Base-by-base conservation (phyloP, 805 yeast genomes). In the Metschnikowia drakensbergensis region DNA sequence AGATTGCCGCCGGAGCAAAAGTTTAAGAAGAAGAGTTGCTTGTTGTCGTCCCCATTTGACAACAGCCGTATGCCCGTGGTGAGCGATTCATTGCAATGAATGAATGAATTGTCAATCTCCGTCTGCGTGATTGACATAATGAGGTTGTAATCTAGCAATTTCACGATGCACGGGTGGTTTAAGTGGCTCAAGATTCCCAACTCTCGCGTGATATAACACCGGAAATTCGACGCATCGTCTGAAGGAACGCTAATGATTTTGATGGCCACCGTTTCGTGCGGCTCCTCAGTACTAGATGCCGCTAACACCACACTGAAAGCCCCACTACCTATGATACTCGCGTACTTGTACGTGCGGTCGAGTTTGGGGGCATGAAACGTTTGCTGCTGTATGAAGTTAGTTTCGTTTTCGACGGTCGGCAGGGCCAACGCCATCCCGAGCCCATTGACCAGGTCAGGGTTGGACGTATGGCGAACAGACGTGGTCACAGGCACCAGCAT, bases 1-100 rank as follows among this genome's bases (percentile, higher is more conserved):
- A 94, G 65, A 59, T 90, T 96, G 3, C 98, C 97, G 4, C 98
- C 98, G 5, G 71, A 64, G 57, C 89, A 86, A 63, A 78, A 88
- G 1, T 91, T 87, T 59, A 91, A 72, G 36, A 86, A 84, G 65
- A 91, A 76, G 49, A 53, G 54, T 54, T 64, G 69, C 59, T 68
- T 59, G 57, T 52, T 72, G 35, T 61, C 64, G 10, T 49, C 53
- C 42, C 39, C 36, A 5, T 37, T 45, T 6, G 40, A 23, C 8
- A 49, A 46, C 2, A 28, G 30, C 7, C 37, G 35, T 3, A 45
- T 33, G 22, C 13, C 32, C 9, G 43, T 23, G 5, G 11, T 31
- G 4, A 3, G 28, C 27, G 29, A 30, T 31, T 38, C 31, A 9
- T 25, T 17, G 26, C 31, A 13, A 10, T 27, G 13, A 7, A 13